Evolutionary conservation across 2,329 filamentous ascomycete genomes (phyloP), one percentile per base, ranked within the genome.

Genomic region (Cladosporium sp.): DNA sequence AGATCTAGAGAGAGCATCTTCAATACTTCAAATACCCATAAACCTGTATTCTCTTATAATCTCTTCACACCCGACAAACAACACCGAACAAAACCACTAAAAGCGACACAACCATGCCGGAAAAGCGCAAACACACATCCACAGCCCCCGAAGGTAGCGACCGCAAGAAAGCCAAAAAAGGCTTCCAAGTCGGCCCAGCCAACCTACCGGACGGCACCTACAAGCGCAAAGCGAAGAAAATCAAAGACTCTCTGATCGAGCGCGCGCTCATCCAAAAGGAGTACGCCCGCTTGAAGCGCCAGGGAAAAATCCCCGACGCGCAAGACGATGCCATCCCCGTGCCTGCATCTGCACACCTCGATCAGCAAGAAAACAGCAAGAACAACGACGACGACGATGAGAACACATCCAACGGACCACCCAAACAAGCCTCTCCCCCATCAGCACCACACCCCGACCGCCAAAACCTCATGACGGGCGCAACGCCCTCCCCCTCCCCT

Each of bases 181-280:
- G 88, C 43, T 96, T 97, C 72, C 80, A 80, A 35, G 86, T 96
- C 50, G 92, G 91, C 0, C 91, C 92, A 25, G 86, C 86, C 32
- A 95, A 96, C 67, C 76, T 97, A 20, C 92, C 92, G 35, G 91
- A 96, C 67, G 91, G 92, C 49, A 85, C 85, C 18, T 88, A 93
- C 78, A 82, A 82, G 62, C 84, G 92, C 61, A 95, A 95, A 92
- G 88, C 87, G 51, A 83, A 88, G 68, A 92, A 92, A 69, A 93
- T 95, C 64, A 97, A 97, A 70, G 79, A 85, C 57, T 82, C 87
- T 57, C 74, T 95, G 50, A 96, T 97, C 61, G 82, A 90, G 68
- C 94, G 93, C 68, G 90, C 91, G 53, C 95, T 96, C 70, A 78
- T 95, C 55, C 93, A 92, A 71, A 95, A 95, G 69, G 81, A 86